A percentile compares a stretch with the other conserved stretches of the same genome.
Evolutionary conservation across 2,329 filamentous ascomycete species (phyloP).

Genomic region (Sporothrix euskadiensis): DNA sequence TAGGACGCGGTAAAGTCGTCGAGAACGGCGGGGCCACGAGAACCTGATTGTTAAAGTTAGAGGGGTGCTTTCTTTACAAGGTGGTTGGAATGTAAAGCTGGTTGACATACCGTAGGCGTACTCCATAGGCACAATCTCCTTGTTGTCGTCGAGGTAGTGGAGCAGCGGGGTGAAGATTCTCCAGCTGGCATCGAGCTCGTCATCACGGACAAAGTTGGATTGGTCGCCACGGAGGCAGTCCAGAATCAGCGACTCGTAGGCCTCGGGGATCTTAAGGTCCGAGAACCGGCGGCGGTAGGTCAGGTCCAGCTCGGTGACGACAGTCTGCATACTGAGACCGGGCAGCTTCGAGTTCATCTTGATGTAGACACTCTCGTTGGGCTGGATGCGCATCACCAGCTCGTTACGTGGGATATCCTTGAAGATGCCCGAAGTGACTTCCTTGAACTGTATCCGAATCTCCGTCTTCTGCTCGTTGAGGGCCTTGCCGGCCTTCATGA

Average conservation of each 20-base stretch:
- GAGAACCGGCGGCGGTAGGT: constrained; percentile 98
- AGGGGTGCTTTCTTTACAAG: background rate
- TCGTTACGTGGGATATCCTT: constrained; percentile 99
- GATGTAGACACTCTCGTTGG: constrained; percentile 99
- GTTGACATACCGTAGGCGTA: constrained; percentile 87
- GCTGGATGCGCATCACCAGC: constrained; percentile 98
- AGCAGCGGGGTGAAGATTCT: constrained; percentile 96
- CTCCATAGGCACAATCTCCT: constrained; percentile 99
- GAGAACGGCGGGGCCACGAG: constrained; percentile 90
- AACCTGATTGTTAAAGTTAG: constrained; percentile 62
- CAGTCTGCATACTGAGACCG: constrained; percentile 98
- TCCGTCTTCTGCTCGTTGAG: constrained; percentile 99
- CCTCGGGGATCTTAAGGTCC: constrained; percentile 98
- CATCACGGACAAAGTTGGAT: constrained; percentile 97
- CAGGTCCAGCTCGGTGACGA: constrained; percentile 95
- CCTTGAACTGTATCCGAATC: constrained; percentile 98
- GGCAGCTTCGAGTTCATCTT: constrained; percentile 99
- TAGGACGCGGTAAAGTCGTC: constrained; percentile 98
- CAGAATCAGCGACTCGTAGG: constrained; percentile 95
- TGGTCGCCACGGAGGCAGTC: constrained; percentile 98
- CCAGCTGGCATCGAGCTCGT: constrained; percentile 97
- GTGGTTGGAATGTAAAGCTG: background rate
- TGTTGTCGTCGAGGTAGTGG: constrained; percentile 98
- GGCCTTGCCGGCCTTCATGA: constrained; percentile 98
- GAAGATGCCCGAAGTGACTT: constrained; percentile 98